Evolutionary conservation across 2,329 filamentous ascomycete species (phyloP).

Genomic region (Aspergillus sclerotialis): DNA sequence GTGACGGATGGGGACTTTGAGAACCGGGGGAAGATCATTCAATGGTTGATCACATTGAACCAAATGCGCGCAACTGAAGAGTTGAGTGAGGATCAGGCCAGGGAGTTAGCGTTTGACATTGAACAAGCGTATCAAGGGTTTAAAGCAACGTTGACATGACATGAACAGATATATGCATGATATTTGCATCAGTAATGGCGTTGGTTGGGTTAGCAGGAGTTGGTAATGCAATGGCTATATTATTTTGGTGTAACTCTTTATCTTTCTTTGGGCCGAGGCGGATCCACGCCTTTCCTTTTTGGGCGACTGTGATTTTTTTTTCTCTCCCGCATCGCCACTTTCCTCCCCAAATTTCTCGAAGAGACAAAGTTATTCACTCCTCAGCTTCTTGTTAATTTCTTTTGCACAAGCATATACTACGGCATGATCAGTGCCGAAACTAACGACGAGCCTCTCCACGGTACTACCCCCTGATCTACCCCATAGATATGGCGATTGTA

Average conservation of each 20-base stretch:
- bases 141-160: slow-evolving; percentile 64
- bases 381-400: neutral
- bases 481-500: slow-evolving; percentile 12
- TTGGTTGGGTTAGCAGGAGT: too few relatives aligned
- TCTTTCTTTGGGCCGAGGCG: slow-evolving; percentile 20
- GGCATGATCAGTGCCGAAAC: slow-evolving; percentile 29
- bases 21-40: slow-evolving; percentile 91
- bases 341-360: slow-evolving; percentile 10
- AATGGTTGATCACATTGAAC: slow-evolving; percentile 95
- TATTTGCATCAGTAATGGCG: neutral
- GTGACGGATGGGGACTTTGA: slow-evolving; percentile 95
- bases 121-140: slow-evolving; percentile 92
- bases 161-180: neutral
- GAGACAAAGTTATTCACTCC: slow-evolving; percentile 2
- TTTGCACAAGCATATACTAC: neutral
- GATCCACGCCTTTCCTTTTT: slow-evolving; percentile 24
- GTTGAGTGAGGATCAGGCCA: slow-evolving; percentile 74
- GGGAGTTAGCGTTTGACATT: slow-evolving; percentile 88
- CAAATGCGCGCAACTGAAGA: slow-evolving; percentile 97
- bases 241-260: too few relatives aligned
- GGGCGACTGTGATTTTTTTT: slow-evolving; percentile 23
- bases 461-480: slow-evolving; percentile 18
- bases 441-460: slow-evolving; percentile 33
- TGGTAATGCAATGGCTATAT: too few relatives aligned
- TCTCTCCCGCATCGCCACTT: slow-evolving; percentile 9